phyloP scores from a whole-genome alignment of 306 rosid species.

The Vigna nakashimae region DNA sequence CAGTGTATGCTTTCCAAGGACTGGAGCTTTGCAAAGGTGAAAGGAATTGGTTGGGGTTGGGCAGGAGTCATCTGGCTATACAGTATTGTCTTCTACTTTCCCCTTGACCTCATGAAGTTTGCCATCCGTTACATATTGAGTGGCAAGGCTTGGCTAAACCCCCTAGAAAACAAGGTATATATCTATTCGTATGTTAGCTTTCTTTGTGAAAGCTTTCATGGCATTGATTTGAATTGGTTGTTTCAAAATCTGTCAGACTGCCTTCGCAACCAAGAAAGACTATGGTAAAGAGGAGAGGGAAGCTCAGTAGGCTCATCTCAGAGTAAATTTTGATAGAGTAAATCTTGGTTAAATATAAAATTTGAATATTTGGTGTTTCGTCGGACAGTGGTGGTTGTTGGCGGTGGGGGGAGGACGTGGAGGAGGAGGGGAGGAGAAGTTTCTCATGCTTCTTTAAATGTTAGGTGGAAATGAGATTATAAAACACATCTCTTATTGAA shows the following conservation, averaged over 20 bases:
- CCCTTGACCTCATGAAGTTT: slow-evolving; percentile 82
- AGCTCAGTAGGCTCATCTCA: slow-evolving; percentile 99
- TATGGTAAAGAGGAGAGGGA: slow-evolving; percentile 94
- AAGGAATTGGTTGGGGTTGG: slow-evolving; percentile 98
- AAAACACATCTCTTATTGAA: too few species aligned
- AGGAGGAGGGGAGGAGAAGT: too few species aligned
- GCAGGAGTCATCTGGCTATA: slow-evolving; percentile 99
- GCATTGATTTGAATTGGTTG: slow-evolving; percentile 27
- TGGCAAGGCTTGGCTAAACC: slow-evolving; percentile 95
- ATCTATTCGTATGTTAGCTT: not conserved
- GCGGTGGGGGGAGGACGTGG: too few species aligned
- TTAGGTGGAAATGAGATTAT: too few species aligned
- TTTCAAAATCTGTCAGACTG: slow-evolving; percentile 67
- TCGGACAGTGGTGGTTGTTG: too few species aligned
- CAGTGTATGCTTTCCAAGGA: slow-evolving; percentile 72
- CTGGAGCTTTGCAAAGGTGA: slow-evolving; percentile 88
- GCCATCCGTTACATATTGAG: slow-evolving; percentile 89
- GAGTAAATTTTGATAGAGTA: slow-evolving; percentile 32
- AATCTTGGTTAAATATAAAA: too few species aligned
- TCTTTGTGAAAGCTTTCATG: slow-evolving; percentile 2
- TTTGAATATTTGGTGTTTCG: too few species aligned
- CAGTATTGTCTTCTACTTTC: slow-evolving; percentile 85
- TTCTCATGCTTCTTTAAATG: too few species aligned
- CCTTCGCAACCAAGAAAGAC: slow-evolving; percentile 99
- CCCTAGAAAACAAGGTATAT: slow-evolving; percentile 89